A percentile compares a stretch with the other conserved stretches of the same genome.
These are phyloP conservation scores for Agaricus subrufescens DNA, from an alignment of 768 basidiomycete genomes.

Conservation along the genomic window DNA sequence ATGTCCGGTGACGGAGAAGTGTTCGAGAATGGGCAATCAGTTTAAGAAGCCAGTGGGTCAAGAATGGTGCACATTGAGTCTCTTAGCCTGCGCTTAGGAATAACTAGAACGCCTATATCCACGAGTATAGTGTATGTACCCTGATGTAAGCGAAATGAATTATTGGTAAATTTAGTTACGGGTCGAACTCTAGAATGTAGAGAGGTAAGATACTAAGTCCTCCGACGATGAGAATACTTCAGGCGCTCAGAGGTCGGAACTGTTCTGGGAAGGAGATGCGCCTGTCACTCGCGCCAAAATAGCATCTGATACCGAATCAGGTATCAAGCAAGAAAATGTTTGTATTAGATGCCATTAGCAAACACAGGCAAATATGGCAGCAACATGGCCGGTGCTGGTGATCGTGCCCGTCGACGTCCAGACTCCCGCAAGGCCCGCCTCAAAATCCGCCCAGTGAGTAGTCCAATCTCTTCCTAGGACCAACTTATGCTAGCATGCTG, in stretches of 20 bases:
- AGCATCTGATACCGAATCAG: background rate
- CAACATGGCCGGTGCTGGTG: background rate
- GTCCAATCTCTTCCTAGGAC: conserved; percentile 16
- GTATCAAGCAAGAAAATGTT: background rate
- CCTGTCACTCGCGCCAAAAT: background rate
- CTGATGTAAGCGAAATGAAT: too few relatives aligned
- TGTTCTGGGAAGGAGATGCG: background rate
- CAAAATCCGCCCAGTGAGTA: conserved; percentile 38
- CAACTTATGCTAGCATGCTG: conserved; percentile 15
- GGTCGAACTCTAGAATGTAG: background rate
- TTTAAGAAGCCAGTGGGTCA: too few relatives aligned
- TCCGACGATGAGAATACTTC: too few relatives aligned
- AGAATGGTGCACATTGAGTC: too few relatives aligned
- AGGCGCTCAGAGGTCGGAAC: too few relatives aligned
- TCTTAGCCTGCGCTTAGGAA: too few relatives aligned
- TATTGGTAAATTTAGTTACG: too few relatives aligned
- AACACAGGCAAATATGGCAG: background rate
- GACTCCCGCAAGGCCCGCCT: conserved; percentile 29
- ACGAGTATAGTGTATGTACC: too few relatives aligned
- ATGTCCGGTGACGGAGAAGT: too few relatives aligned
- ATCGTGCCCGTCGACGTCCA: conserved; percentile 31
- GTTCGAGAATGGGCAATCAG: too few relatives aligned
- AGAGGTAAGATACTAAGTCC: too few relatives aligned
- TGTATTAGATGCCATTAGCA: background rate
- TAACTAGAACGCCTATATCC: too few relatives aligned